phyloP scores from a whole-genome alignment of 1,284 basidiomycete species.

The Ceratorhiza oryzae-sativae region DNA sequence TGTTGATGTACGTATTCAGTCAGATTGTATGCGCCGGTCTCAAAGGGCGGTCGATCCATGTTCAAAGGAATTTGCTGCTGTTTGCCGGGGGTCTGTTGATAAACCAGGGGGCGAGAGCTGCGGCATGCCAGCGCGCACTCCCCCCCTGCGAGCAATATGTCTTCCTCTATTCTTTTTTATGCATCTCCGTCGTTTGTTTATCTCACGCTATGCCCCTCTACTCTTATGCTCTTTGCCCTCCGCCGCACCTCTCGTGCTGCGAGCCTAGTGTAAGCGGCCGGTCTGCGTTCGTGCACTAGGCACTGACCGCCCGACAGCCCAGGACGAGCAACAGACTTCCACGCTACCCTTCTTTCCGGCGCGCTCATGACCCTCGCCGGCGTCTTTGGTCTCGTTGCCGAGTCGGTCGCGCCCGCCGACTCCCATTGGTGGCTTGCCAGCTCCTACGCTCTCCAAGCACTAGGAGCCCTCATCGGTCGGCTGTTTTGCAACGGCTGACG shows the following conservation, averaged over 20 bases:
- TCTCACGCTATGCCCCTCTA: conserved; percentile 27
- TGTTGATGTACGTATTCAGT: neutral
- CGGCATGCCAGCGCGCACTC: neutral
- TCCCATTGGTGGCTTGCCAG: conserved; percentile 19
- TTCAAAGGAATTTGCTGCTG: conserved; percentile 1
- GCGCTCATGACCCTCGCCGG: conserved; percentile 23
- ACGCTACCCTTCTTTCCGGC: conserved; percentile 20
- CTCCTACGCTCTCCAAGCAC: conserved; percentile 10
- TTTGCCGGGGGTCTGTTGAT: conserved; percentile 6
- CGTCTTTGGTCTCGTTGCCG: conserved; percentile 28
- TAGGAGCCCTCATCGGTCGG: conserved; percentile 15
- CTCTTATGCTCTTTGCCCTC: conserved; percentile 22
- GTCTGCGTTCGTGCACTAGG: neutral
- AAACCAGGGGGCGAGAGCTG: neutral
- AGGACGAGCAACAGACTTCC: conserved; percentile 8
- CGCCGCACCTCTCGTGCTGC: neutral
- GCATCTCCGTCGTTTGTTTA: conserved; percentile 15
- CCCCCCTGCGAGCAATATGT: conserved; percentile 25
- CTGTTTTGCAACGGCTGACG: no score
- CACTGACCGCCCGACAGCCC: neutral
- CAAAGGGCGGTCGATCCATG: neutral
- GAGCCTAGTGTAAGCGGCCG: neutral
- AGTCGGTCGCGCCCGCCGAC: neutral
- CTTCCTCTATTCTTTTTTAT: conserved; percentile 18
- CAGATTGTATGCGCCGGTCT: conserved; percentile 23